Evolutionary conservation across 345 rosid species (phyloP).

Genomic region (Garcia nutans): DNA sequence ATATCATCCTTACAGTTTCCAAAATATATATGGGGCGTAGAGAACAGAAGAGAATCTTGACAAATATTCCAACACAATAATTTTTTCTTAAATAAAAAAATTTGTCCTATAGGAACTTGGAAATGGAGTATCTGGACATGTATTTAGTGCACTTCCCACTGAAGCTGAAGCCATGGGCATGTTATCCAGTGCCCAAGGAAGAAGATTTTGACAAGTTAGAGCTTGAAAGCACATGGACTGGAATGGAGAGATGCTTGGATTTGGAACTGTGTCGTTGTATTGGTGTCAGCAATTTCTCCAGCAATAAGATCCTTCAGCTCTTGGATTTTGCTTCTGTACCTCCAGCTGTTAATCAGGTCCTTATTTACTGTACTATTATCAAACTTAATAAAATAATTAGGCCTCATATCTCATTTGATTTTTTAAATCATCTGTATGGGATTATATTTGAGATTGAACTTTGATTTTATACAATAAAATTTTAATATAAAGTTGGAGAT

Average conservation of each 20-base stretch:
- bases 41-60: conserved; percentile 2
- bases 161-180: conserved; percentile 67
- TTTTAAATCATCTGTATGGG: too few species aligned
- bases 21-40: background rate
- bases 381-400: too few species aligned
- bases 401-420: too few species aligned
- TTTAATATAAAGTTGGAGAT: too few species aligned
- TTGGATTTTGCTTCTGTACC: conserved; percentile 59
- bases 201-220: conserved; percentile 69
- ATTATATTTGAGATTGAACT: too few species aligned
- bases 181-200: conserved; percentile 52
- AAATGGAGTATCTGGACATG: conserved; percentile 74
- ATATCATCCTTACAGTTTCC: background rate
- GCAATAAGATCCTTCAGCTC: conserved; percentile 49
- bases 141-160: conserved; percentile 96
- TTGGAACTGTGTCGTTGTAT: conserved; percentile 64
- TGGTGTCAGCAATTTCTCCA: conserved; percentile 92
- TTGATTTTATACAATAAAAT: too few species aligned
- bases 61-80: background rate
- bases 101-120: conserved; percentile 43
- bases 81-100: background rate
- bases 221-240: conserved; percentile 71
- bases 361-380: background rate
- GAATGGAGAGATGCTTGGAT: conserved; percentile 78
- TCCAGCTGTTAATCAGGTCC: conserved; percentile 77